A percentile compares a stretch with the other conserved stretches of the same genome.
These are phyloP conservation scores for Nicotiana undulata DNA, from an alignment of 257 asterid species.

Conservation along the genomic window DNA sequence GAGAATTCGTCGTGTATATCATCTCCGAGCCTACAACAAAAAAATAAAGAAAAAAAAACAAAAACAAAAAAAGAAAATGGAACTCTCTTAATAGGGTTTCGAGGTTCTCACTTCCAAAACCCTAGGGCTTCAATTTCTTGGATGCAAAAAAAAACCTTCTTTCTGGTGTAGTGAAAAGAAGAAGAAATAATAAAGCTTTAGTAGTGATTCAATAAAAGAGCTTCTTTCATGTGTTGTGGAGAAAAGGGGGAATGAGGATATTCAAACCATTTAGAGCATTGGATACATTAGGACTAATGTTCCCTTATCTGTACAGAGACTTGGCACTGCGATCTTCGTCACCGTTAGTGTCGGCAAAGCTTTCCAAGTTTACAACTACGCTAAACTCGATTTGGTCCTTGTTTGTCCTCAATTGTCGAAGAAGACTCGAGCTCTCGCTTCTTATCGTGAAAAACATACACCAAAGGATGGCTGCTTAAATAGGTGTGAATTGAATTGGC, in stretches of 20 bases:
- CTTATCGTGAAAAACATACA: constrained; percentile 74
- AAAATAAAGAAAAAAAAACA: too few species aligned
- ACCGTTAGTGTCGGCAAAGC: constrained; percentile 90
- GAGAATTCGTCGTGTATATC: too few species aligned
- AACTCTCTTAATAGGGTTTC: not conserved
- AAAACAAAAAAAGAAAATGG: not conserved
- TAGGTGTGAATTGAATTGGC: too few species aligned
- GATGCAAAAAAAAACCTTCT: not conserved
- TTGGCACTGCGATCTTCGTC: constrained; percentile 84
- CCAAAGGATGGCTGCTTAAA: too few species aligned
- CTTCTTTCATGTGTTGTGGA: not conserved
- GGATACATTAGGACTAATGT: constrained; percentile 71
- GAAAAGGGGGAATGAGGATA: constrained; percentile 36
- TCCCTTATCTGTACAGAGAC: constrained; percentile 81
- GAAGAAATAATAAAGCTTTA: not conserved
- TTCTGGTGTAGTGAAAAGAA: not conserved
- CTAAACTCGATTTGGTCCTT: constrained; percentile 73
- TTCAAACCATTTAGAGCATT: constrained; percentile 81
- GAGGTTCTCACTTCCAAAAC: not conserved
- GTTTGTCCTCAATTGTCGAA: constrained; percentile 89
- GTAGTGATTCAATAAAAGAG: not conserved
- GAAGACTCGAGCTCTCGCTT: constrained; percentile 88
- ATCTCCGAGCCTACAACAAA: too few species aligned
- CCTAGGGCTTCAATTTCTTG: not conserved
- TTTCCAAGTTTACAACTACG: constrained; percentile 82